Evolutionary conservation across 2,329 filamentous ascomycete species (phyloP).

Genomic region (Penicillium sp.): DNA sequence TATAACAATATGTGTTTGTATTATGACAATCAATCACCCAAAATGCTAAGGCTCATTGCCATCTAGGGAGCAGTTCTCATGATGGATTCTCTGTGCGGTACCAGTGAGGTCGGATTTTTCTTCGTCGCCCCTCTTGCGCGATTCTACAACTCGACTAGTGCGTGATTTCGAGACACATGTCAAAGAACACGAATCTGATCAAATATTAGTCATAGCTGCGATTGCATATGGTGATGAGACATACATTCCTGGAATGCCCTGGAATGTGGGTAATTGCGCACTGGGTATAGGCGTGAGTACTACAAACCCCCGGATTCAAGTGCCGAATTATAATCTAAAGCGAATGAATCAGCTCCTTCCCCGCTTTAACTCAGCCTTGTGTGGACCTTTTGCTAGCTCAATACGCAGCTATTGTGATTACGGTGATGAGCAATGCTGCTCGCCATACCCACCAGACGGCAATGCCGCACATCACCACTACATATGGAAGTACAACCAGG

Average conservation of each 20-base stretch:
- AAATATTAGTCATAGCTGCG: slow-evolving; percentile 18
- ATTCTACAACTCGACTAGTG: slow-evolving; percentile 18
- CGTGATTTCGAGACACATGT: neutral
- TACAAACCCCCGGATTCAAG: neutral
- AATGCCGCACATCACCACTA: slow-evolving; percentile 18
- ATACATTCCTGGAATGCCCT: slow-evolving; percentile 16
- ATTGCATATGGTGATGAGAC: slow-evolving; percentile 25
- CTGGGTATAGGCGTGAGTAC: slow-evolving; percentile 21
- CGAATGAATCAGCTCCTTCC: neutral
- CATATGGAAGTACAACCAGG: slow-evolving; percentile 15
- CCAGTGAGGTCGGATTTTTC: slow-evolving; percentile 21
- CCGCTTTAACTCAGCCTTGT: slow-evolving; percentile 10
- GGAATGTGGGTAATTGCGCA: slow-evolving; percentile 21
- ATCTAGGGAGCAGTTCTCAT: slow-evolving; percentile 21
- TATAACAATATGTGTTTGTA: neutral
- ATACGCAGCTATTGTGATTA: slow-evolving; percentile 20
- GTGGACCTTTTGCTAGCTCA: slow-evolving; percentile 18
- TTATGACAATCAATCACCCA: neutral
- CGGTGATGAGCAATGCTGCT: slow-evolving; percentile 16
- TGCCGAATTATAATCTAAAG: neutral
- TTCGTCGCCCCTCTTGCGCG: slow-evolving; percentile 14
- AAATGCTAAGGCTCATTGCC: slow-evolving; percentile 1
- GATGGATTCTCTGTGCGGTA: slow-evolving; percentile 28
- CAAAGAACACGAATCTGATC: neutral
- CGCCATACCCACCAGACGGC: slow-evolving; percentile 8